Base-by-base conservation (phyloP, 2,329 filamentous ascomycete species). In the Nemania bipapillata region DNA sequence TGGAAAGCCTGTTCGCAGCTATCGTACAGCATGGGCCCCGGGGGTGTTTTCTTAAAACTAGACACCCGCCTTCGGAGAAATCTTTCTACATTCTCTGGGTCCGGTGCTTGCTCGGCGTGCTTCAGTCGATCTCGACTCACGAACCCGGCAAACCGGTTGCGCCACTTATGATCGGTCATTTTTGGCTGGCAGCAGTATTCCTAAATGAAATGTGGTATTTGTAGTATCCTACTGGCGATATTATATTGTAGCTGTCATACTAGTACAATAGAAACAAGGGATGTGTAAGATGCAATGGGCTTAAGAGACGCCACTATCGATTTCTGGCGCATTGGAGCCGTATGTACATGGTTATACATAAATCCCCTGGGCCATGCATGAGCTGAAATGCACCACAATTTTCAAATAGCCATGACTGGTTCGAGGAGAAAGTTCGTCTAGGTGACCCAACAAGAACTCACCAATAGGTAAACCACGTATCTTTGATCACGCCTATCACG, bases 41-140 rank as follows among this genome's bases (percentile, higher is more conserved):
- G 28, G 20, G 28, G 50, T 5, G 26, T 8, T 32, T 35, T 30
- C 50, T 35, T 24, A 12, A 53, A 53, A 17, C 26, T 53, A 53
- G 50, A 17, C 28, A 53, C 50, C 50, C 50, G 50, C 28, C 30
- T 52, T 32, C 49, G 49, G 24, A 52, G 49, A 52, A 52, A 52
- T 30, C 49, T 30, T 52, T 52, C 49, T 32, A 52, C 26, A 52
- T n/a, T 15, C 3, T 52, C 12, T n/a, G 26, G 49, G 5, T n/a
- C 26, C 7, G 49, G 49, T 30, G 49, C 11, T 52, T 30, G 22
- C n/a, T 52, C 49, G 9, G 26, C 22, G 20, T 30, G 24, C 26
- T 52, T 52, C 49, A 52, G 30, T 17, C 49, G 49, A 12, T 20
- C 11, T 12, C 49, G 49, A 26, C 24, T 4, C 9, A 40, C 8